Percentiles rank a stretch among this genome's conserved stretches.
These are phyloP conservation scores for Bifiguratus adelaidae DNA, from an alignment of 192 early-diverging fungal species.

Conservation along the genomic window DNA sequence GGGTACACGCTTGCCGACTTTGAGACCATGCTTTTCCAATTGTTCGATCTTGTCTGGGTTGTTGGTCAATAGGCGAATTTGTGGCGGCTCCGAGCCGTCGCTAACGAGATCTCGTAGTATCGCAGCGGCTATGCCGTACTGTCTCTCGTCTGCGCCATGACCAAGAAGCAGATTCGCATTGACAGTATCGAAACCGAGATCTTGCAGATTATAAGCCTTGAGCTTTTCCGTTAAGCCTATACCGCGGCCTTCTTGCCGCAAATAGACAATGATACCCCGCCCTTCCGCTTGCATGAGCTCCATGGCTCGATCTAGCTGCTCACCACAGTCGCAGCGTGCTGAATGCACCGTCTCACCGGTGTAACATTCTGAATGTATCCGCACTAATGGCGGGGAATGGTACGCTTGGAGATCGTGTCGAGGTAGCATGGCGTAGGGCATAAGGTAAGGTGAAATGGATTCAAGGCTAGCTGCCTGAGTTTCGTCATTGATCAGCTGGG, in stretches of 20 bases:
- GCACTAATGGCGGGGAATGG: conserved; percentile 60
- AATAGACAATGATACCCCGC: conserved; percentile 87
- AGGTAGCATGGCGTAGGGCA: no score
- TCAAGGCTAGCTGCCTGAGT: conserved; percentile 11
- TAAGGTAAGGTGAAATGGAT: no score
- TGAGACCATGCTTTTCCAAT: conserved; percentile 48
- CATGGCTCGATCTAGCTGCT: conserved; percentile 91
- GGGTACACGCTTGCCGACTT: conserved; percentile 70
- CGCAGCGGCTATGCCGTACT: conserved; percentile 78
- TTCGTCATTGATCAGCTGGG: conserved; percentile 25
- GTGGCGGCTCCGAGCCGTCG: no score
- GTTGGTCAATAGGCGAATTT: conserved; percentile 84
- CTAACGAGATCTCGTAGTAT: conserved; percentile 77
- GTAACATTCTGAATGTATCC: conserved; percentile 96
- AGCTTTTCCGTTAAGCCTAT: conserved; percentile 93
- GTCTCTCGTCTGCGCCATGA: conserved; percentile 90
- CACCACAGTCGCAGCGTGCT: conserved; percentile 90
- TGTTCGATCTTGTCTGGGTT: conserved; percentile 91
- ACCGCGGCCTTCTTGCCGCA: conserved; percentile 92
- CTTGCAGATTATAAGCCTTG: conserved; percentile 95
- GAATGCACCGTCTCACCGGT: conserved; percentile 92
- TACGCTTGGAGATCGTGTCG: conserved; percentile 2
- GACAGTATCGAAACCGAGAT: conserved; percentile 90
- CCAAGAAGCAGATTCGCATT: conserved; percentile 83
- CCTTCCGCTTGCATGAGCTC: conserved; percentile 72